phyloP scores from a whole-genome alignment of 192 early-diverging fungal genomes.

The Thamnidium elegans region DNA sequence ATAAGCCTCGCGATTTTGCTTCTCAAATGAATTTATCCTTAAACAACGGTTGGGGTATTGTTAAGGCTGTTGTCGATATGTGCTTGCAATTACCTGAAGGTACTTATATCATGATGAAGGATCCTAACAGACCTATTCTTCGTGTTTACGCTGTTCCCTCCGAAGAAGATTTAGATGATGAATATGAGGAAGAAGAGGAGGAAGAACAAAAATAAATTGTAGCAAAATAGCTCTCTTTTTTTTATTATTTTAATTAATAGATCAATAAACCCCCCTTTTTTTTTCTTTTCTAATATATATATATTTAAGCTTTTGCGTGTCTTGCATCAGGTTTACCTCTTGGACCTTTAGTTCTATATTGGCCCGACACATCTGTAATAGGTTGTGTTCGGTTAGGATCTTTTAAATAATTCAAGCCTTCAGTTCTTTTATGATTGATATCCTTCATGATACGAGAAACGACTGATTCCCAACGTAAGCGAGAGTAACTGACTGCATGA shows the following conservation, averaged over 20 bases:
- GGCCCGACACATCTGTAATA: no score
- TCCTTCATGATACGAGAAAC: slow-evolving; percentile 12
- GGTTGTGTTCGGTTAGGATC: no score
- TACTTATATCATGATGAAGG: slow-evolving; percentile 92
- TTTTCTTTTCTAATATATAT: no score
- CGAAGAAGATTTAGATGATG: slow-evolving; percentile 62
- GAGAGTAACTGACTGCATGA: slow-evolving; percentile 21
- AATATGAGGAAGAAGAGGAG: slow-evolving; percentile 55
- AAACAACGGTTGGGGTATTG: slow-evolving; percentile 93
- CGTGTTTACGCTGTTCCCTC: slow-evolving; percentile 77
- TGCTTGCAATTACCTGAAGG: slow-evolving; percentile 87
- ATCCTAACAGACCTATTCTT: slow-evolving; percentile 92
- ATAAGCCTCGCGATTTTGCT: slow-evolving; percentile 89
- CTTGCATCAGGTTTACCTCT: no score
- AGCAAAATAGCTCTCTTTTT: not conserved
- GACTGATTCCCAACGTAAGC: slow-evolving; percentile 24
- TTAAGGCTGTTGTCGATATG: slow-evolving; percentile 90
- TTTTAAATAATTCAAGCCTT: no score
- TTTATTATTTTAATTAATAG: no score
- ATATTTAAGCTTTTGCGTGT: no score
- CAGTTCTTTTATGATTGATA: not conserved
- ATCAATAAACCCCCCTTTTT: no score
- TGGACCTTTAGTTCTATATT: no score
- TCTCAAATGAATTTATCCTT: slow-evolving; percentile 83
- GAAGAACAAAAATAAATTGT: slow-evolving; percentile 38